A percentile compares a stretch with the other conserved stretches of the same genome.
Conservation (phyloP, 2,329 filamentous ascomycete species). For the Pyrenophora tritici-repentis region DNA sequence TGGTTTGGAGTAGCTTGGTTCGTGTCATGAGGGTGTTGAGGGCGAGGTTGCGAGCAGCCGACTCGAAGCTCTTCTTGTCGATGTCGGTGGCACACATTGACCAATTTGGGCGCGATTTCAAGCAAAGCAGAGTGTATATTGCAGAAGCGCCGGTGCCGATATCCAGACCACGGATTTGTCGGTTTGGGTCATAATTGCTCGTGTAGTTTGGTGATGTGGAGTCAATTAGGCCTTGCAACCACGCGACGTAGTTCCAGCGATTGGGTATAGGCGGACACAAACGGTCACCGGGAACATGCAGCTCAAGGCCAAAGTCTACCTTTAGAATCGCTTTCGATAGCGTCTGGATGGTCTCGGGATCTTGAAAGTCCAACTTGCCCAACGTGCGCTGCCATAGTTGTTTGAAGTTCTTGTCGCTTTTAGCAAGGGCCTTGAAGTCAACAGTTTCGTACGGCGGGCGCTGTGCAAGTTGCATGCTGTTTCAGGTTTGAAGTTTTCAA, state of each 20-base stretch:
- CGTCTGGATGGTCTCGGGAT: conserved; percentile 73
- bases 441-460: conserved; percentile 58
- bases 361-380: conserved; percentile 75
- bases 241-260: conserved; percentile 87
- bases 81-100: conserved; percentile 64
- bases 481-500: background rate
- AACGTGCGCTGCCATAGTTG: conserved; percentile 53
- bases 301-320: conserved; percentile 71
- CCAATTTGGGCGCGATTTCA: conserved; percentile 71
- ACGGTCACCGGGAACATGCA: conserved; percentile 75
- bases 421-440: conserved; percentile 66
- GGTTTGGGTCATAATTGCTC: conserved; percentile 54
- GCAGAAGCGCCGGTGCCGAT: conserved; percentile 89
- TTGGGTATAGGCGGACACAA: conserved; percentile 79
- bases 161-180: conserved; percentile 73
- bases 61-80: conserved; percentile 70
- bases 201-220: conserved; percentile 59
- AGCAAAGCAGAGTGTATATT: conserved; percentile 87
- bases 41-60: conserved; percentile 69
- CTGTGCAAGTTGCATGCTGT: conserved; percentile 33
- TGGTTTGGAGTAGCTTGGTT: conserved; percentile 66
- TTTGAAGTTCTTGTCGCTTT: conserved; percentile 64
- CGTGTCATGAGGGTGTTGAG: conserved; percentile 67
- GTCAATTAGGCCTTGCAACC: conserved; percentile 82
- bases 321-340: conserved; percentile 80